These are phyloP conservation scores for Massospora cicadina DNA, from an alignment of 371 early-diverging fungal genomes.

Conservation along the genomic window DNA sequence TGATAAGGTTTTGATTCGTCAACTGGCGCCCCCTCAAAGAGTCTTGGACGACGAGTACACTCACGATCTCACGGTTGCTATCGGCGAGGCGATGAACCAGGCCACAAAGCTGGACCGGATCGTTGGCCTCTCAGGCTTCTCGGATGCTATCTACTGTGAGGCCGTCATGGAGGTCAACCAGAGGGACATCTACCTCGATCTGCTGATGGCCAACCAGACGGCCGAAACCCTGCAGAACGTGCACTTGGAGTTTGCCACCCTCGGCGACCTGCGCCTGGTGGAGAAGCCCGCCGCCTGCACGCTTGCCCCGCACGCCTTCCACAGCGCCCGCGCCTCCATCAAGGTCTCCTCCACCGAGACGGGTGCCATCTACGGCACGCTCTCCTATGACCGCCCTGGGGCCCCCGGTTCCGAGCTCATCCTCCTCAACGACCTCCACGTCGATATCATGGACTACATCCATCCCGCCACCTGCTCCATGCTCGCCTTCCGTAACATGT, in stretches of 20 bases:
- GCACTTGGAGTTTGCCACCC: slow-evolving; percentile 89
- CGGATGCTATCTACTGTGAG: slow-evolving; percentile 98
- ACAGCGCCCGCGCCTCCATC: slow-evolving; percentile 85
- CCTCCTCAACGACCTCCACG: slow-evolving; percentile 87
- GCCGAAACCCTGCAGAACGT: slow-evolving; percentile 89
- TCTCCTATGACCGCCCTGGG: slow-evolving; percentile 85
- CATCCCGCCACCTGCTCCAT: slow-evolving; percentile 81
- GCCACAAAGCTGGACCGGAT: slow-evolving; percentile 77
- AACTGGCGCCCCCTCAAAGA: slow-evolving; percentile 22
- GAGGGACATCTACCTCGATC: slow-evolving; percentile 92
- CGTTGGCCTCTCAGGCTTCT: slow-evolving; percentile 92
- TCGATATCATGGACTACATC: slow-evolving; percentile 98
- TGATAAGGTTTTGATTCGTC: slow-evolving; percentile 73
- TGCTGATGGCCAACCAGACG: slow-evolving; percentile 97
- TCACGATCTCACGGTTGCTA: slow-evolving; percentile 70
- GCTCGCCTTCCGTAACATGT: slow-evolving; percentile 88
- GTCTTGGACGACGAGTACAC: slow-evolving; percentile 32
- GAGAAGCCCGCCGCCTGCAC: slow-evolving; percentile 83
- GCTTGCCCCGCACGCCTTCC: slow-evolving; percentile 83
- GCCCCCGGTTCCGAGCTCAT: slow-evolving; percentile 43
- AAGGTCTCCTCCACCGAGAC: slow-evolving; percentile 95
- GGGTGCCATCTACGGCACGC: slow-evolving; percentile 93
- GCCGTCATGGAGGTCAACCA: slow-evolving; percentile 91
- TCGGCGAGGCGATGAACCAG: slow-evolving; percentile 53
- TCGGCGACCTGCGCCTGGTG: slow-evolving; percentile 94